These are phyloP conservation scores for Eucalyptus marginata DNA, from an alignment of 345 rosid species.

Conservation along the genomic window DNA sequence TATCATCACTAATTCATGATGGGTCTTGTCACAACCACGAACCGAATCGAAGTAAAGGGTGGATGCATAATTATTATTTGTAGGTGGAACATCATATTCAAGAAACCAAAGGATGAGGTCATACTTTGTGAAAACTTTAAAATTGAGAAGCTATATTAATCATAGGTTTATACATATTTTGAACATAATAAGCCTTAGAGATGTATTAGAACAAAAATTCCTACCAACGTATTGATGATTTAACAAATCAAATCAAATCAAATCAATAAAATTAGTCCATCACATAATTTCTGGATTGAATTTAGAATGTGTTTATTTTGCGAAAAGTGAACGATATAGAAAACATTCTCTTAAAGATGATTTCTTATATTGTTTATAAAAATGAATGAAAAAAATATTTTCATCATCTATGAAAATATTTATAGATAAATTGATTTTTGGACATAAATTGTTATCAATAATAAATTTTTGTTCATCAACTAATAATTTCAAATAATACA, in stretches of 20 bases:
- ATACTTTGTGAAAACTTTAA: neutral
- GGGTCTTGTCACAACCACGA: neutral
- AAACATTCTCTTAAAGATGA: no score
- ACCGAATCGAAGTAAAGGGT: neutral
- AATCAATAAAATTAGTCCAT: neutral
- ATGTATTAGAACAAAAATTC: neutral
- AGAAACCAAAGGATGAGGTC: neutral
- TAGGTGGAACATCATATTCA: neutral
- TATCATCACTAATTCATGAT: neutral
- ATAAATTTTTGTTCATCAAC: no score
- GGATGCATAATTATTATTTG: neutral
- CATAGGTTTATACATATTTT: neutral
- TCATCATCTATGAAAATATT: neutral
- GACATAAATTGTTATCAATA: no score
- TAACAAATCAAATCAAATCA: neutral
- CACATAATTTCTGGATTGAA: neutral
- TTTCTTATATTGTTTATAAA: no score
- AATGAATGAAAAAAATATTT: no score
- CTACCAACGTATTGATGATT: neutral
- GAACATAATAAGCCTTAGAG: neutral
- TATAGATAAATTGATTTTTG: no score
- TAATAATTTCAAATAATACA: neutral
- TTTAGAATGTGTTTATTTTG: no score
- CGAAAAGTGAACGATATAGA: fast-evolving
- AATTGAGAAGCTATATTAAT: neutral